These are phyloP conservation scores for Artemisia annua DNA, from an alignment of 129 eudicot species.

Conservation along the genomic window DNA sequence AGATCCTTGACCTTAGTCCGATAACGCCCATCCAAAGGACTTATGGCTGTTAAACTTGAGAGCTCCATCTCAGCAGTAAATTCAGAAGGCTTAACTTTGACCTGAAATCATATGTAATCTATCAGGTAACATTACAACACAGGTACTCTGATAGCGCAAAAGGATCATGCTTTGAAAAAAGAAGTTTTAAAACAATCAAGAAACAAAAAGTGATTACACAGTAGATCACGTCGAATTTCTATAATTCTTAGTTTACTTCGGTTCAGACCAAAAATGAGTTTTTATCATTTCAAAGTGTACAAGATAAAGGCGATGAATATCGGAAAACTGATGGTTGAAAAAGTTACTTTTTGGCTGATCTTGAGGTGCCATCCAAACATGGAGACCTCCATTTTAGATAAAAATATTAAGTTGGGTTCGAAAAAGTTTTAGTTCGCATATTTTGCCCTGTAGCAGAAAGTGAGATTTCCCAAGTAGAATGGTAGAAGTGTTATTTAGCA, in stretches of 20 bases:
- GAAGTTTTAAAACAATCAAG: background rate
- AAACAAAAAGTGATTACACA: background rate
- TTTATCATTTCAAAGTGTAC: background rate
- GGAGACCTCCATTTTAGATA: background rate
- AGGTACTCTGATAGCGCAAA: background rate
- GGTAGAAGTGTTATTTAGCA: background rate
- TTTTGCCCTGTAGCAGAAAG: background rate
- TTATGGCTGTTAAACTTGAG: slow-evolving; percentile 69
- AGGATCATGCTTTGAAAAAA: slow-evolving; percentile 3
- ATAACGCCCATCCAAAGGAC: slow-evolving; percentile 91
- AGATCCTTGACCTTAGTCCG: slow-evolving; percentile 80
- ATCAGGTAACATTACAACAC: slow-evolving; percentile 21
- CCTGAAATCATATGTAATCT: slow-evolving; percentile 41
- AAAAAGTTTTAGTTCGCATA: background rate
- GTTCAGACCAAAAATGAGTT: background rate
- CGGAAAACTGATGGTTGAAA: background rate
- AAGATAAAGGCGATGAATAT: background rate
- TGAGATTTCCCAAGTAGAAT: background rate
- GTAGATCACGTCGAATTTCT: background rate
- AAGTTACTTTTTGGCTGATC: slow-evolving; percentile 1
- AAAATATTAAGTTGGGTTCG: background rate
- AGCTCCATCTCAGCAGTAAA: slow-evolving; percentile 57
- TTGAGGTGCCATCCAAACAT: background rate
- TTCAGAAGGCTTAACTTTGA: slow-evolving; percentile 38
- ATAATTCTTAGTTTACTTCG: background rate